These are phyloP conservation scores for Neurospora sp. DNA, from an alignment of 495 filamentous ascomycete species.

Conservation along the genomic window DNA sequence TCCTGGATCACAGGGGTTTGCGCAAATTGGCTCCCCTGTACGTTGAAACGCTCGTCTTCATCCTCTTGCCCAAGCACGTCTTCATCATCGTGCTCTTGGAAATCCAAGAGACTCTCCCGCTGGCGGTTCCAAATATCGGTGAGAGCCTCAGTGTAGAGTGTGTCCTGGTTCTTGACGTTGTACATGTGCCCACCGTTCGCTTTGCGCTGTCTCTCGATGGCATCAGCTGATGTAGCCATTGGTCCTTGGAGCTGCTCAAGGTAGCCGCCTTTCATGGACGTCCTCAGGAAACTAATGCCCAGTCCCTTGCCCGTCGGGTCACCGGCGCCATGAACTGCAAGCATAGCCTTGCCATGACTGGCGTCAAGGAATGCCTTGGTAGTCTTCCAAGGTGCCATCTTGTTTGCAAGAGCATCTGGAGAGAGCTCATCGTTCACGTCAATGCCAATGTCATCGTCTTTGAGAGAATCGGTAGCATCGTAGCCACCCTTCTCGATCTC, in stretches of 20 bases:
- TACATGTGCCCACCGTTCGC: constrained; percentile 92
- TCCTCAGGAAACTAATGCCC: constrained; percentile 91
- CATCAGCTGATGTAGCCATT: constrained; percentile 67
- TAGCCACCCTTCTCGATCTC: constrained; percentile 69
- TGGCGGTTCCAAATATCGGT: constrained; percentile 85
- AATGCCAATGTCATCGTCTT: constrained; percentile 40
- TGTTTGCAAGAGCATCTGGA: constrained; percentile 53
- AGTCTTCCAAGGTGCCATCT: constrained; percentile 89
- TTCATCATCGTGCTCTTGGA: constrained; percentile 50
- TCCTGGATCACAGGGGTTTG: constrained; percentile 43
- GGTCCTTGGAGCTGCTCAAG: constrained; percentile 83
- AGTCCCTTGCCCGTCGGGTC: constrained; percentile 92
- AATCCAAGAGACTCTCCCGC: constrained; percentile 57
- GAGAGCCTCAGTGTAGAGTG: constrained; percentile 79
- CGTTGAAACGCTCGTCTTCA: constrained; percentile 48
- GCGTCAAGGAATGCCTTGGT: constrained; percentile 93
- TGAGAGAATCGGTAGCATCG: constrained; percentile 49
- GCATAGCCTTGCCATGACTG: constrained; percentile 92
- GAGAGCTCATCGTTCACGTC: constrained; percentile 44
- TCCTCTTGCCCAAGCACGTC: constrained; percentile 51
- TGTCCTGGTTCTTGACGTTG: constrained; percentile 88
- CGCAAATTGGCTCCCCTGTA: constrained; percentile 20
- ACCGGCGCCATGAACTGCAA: constrained; percentile 84
- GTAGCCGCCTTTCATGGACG: constrained; percentile 97
- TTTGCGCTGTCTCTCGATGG: constrained; percentile 58